Evolutionary conservation across 192 early-diverging fungal species (phyloP).

Genomic region (Gamsiella multidivaricata): DNA sequence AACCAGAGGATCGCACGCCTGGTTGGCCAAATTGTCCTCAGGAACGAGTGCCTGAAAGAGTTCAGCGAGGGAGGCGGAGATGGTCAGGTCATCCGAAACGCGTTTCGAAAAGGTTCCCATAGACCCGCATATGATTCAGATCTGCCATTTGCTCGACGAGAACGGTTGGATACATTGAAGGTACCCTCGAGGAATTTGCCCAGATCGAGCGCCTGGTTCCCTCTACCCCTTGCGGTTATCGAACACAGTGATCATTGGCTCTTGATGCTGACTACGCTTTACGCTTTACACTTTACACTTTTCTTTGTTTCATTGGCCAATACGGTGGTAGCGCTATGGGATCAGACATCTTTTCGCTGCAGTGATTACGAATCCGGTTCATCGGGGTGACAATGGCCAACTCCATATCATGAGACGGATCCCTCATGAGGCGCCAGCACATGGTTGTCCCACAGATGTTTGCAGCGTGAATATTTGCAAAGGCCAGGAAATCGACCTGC

Average conservation of each 20-base stretch:
- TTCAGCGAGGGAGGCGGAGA: constrained; percentile 37
- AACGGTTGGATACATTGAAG: constrained; percentile 45
- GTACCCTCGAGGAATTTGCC: constrained; percentile 31
- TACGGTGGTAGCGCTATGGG: constrained; percentile 21
- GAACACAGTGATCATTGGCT: too few relatives aligned
- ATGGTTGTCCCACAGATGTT: constrained; percentile 58
- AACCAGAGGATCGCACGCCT: background rate
- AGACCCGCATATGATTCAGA: constrained; percentile 37
- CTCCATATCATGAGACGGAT: constrained; percentile 51
- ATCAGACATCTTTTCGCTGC: constrained; percentile 34
- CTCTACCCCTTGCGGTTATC: background rate
- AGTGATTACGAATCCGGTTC: constrained; percentile 42
- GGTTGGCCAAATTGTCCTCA: too few relatives aligned
- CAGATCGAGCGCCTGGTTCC: too few relatives aligned
- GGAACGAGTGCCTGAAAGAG: constrained; percentile 42
- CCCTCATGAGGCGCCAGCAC: constrained; percentile 47
- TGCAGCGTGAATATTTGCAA: constrained; percentile 76
- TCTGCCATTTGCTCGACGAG: constrained; percentile 20
- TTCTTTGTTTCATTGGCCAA: background rate
- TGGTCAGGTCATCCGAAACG: constrained; percentile 2
- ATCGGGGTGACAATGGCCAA: constrained; percentile 26
- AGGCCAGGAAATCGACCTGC: constrained; percentile 55
- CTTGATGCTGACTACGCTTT: too few relatives aligned
- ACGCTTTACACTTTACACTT: too few relatives aligned
- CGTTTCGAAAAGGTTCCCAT: constrained; percentile 33